Percentiles rank a stretch among this genome's conserved stretches.
Conservation (phyloP, 2,329 filamentous ascomycete species). For the Aquanectria penicillioides region DNA sequence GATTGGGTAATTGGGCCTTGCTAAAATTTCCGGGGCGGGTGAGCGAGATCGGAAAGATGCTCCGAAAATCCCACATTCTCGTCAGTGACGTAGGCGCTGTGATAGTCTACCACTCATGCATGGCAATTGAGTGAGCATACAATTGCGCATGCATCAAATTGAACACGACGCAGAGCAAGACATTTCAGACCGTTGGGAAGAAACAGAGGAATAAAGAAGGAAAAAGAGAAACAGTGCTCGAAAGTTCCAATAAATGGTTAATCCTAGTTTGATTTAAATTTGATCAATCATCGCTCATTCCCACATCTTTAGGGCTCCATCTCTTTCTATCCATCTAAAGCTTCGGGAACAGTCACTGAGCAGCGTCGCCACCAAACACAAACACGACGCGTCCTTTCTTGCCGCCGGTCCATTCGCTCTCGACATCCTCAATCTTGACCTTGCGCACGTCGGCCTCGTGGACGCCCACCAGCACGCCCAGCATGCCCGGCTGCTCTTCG, state of each 20-base stretch:
- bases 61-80: no score
- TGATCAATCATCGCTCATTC: neutral
- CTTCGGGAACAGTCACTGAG: conserved; percentile 19
- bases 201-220: no score
- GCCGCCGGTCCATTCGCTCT: conserved; percentile 37
- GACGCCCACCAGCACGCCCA: conserved; percentile 37
- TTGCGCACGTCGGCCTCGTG: conserved; percentile 31
- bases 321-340: neutral
- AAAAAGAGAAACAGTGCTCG: no score
- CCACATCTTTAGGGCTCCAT: no score
- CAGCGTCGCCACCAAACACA: conserved; percentile 36
- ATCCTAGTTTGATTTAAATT: no score
- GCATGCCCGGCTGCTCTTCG: conserved; percentile 37
- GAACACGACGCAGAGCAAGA: no score
- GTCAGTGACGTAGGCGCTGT: no score
- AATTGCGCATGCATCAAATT: no score
- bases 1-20: conserved; percentile 4
- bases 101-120: no score
- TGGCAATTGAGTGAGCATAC: no score
- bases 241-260: no score
- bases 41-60: neutral
- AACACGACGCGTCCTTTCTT: conserved; percentile 43
- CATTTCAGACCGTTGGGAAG: no score
- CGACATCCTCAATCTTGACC: conserved; percentile 39
- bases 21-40: neutral